Base-by-base conservation (phyloP, 805 yeast genomes). In the Teunomyces barrocoloradensis region DNA sequence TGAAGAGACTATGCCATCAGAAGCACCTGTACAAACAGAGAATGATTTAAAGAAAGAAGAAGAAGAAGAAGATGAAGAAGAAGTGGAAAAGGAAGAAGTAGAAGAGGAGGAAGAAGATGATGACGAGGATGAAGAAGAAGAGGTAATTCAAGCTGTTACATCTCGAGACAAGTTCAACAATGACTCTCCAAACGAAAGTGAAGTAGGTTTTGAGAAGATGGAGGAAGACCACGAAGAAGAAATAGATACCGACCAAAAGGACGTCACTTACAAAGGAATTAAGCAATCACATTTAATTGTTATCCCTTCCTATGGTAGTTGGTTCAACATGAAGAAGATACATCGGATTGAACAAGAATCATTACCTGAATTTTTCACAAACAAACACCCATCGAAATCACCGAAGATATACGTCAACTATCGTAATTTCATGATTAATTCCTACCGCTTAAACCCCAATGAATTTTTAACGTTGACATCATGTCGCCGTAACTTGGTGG, bases 381-480 rank as follows among this genome's bases (percentile, higher is more conserved):
- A 82, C 50, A 74, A 80, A 17, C 87, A 87, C 51, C 79, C 84
- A 5, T 81, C 82, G 21, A 91, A 91, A 61, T 87, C 96, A 1
- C 92, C 96, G 9, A 80, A 82, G 55, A 82, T 88, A 32, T 91
- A 90, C 63, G 79, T 79, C 49, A 85, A 83, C 63, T 88, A 89
- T 60, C 80, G 97, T 60, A 89, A 90, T 61, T 91, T 91, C 64
- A 85, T 91, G 87, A 74, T 91, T 36, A 89, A 90, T 66, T 81
- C 96, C 10, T 91, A 89, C 63, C 73, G 97, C 53, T 69, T 91
- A 54, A 89, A 91, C 54, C 97, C 97, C 18, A 85, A 85, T 57
- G 97, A 91, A 64, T 90, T 88, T 59, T 71, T 91, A 35, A 87
- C 97, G 0, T 82, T 89, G 49, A 91, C 97, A 0, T 95, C 97